Evolutionary conservation across 2,329 filamentous ascomycete species (phyloP).

Genomic region (Arthrinium phaeospermum): DNA sequence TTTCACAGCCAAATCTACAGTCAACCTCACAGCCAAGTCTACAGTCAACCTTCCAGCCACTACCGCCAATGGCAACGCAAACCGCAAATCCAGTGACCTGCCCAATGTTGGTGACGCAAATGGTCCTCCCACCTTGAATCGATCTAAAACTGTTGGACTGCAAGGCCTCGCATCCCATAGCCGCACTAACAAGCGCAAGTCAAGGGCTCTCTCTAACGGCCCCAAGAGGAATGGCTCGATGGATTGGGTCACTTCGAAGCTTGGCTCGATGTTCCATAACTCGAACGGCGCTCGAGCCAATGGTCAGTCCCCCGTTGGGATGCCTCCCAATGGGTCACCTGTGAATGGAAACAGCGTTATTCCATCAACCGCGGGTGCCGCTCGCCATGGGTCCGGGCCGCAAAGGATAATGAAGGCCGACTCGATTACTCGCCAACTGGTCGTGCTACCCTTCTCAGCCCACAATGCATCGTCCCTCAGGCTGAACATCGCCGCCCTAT

Average conservation of each 20-base stretch:
- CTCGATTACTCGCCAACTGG: neutral
- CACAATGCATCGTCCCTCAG: neutral
- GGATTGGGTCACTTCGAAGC: neutral
- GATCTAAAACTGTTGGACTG: neutral
- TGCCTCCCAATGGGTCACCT: neutral
- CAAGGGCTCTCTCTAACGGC: neutral
- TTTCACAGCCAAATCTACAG: too few species aligned
- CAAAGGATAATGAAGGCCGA: neutral
- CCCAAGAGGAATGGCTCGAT: neutral
- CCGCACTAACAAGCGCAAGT: neutral
- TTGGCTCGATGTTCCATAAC: conserved; percentile 3
- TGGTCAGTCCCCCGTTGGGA: neutral
- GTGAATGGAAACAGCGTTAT: neutral
- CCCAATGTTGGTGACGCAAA: neutral
- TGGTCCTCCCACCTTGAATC: neutral
- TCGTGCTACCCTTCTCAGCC: conserved; percentile 4
- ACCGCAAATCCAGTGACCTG: neutral
- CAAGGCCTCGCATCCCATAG: neutral
- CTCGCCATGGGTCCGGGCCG: neutral
- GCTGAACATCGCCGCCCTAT: conserved; percentile 1
- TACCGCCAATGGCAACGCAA: neutral
- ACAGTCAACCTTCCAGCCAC: too few species aligned
- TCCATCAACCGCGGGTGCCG: neutral
- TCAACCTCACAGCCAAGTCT: too few species aligned
- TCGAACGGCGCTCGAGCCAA: neutral